Evolutionary conservation across 768 basidiomycete species (phyloP), one percentile per base, ranked within the genome.

Genomic region (Termitomyces sp.): DNA sequence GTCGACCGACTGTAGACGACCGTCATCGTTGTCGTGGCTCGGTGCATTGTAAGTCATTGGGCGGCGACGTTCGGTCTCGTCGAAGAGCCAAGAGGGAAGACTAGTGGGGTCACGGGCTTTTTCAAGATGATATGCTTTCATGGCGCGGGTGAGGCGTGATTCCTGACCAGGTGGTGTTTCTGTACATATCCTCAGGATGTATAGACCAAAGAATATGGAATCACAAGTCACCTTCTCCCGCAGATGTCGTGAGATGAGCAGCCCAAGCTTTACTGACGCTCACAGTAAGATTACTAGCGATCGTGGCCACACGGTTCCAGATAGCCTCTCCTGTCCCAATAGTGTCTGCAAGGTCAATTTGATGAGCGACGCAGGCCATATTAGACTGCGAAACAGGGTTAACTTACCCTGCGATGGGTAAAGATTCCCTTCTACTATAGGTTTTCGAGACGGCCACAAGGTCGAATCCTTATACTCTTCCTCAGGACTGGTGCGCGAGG

Each of bases 41-140:
- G 56, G 48, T 20, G 18, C 24, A 55, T 55, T 37, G 24, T 34
- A 24, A 10, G 26, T 51, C 46, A 33, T 44, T 53, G 60, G 64
- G 53, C 52, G 57, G 57, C 75, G 75, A 43, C 83, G 79, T 64
- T 88, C 86, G 42, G 71, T 75, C 55, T 80, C 82, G 44, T 79
- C 79, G 57, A 88, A 88, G 18, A 89, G 76, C 87, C 87, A 88
- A 8, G 76, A 71, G 10, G 88, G 86, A 20, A 89, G 77, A 65
- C 88, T 86, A 30, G 77, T 64, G 10, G 79, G 81, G 37, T 77
- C 73, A 26, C 76, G 76, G 22, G 85, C 86, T 67, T 85, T 84
- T 27, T 78, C 78, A 48, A 86, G 76, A 63, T 88, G 82, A 66
- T 88, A 88, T 0, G 82, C 80, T 66, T 86, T 87, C 83, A 88